These are phyloP conservation scores for Candida sp. DNA, from an alignment of 1,139 yeast genomes.

Conservation along the genomic window DNA sequence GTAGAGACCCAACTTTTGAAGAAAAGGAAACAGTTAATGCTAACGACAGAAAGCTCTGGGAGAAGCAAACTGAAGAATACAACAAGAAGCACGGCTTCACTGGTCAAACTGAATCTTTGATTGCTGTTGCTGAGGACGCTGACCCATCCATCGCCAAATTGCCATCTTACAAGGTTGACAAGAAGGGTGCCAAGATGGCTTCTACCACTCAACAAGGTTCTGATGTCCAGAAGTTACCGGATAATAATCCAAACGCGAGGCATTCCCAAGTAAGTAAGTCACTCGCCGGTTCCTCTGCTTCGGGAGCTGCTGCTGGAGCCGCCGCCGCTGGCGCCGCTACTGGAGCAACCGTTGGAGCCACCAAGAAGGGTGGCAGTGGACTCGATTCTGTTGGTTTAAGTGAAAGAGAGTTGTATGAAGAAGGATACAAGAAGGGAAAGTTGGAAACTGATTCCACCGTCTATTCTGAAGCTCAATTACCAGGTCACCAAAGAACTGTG, in stretches of 20 bases:
- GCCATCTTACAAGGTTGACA: too few relatives aligned
- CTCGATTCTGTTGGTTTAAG: conserved; percentile 2
- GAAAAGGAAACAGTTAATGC: too few relatives aligned
- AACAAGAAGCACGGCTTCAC: conserved; percentile 32
- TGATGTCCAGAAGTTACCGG: too few relatives aligned
- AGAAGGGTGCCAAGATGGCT: too few relatives aligned
- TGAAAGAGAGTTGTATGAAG: conserved; percentile 7
- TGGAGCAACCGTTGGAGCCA: conserved; percentile 7
- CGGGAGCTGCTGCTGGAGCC: conserved; percentile 7
- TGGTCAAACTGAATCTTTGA: conserved; percentile 27
- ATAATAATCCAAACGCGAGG: conserved; percentile 11
- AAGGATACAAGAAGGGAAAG: conserved; percentile 8
- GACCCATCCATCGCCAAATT: too few relatives aligned
- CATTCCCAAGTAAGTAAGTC: conserved; percentile 7
- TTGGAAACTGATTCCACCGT: not conserved
- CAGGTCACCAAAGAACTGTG: conserved; percentile 7
- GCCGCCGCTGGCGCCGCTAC: conserved; percentile 8
- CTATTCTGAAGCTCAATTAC: not conserved
- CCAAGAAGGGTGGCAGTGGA: not conserved
- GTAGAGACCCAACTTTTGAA: too few relatives aligned
- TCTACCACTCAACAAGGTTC: conserved; percentile 3
- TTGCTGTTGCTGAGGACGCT: too few relatives aligned
- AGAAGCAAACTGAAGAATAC: conserved; percentile 26
- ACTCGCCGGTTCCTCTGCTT: conserved; percentile 1
- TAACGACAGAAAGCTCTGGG: too few relatives aligned